Conservation (phyloP, 805 yeast genomes). For the Pichia cephalocereana region DNA sequence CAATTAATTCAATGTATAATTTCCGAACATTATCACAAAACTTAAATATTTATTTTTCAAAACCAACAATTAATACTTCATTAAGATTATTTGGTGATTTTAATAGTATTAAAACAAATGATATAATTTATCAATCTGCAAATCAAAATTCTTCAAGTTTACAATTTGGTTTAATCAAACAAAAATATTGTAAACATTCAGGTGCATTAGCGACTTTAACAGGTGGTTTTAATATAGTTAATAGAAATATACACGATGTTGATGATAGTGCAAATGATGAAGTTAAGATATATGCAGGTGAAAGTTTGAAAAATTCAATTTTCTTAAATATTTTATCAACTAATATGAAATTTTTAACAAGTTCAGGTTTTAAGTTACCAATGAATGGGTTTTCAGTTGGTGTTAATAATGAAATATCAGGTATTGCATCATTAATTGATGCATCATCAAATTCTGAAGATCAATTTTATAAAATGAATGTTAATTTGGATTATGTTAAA, state of each 20-base stretch:
- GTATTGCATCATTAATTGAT: constrained; percentile 9
- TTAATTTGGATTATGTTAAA: constrained; percentile 24
- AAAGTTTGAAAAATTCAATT: constrained; percentile 49
- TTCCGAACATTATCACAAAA: constrained; percentile 41
- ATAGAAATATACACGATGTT: constrained; percentile 45
- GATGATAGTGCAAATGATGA: constrained; percentile 46
- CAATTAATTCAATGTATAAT: constrained; percentile 39
- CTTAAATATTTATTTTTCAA: constrained; percentile 38
- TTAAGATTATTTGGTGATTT: constrained; percentile 38
- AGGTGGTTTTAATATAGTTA: constrained; percentile 50
- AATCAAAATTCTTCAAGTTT: constrained; percentile 45
- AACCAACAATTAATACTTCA: constrained; percentile 37
- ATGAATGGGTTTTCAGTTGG: constrained; percentile 34
- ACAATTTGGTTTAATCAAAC: constrained; percentile 37
- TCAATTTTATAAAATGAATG: constrained; percentile 30
- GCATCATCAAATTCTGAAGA: constrained; percentile 13
- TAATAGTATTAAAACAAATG: constrained; percentile 41
- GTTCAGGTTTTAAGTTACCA: constrained; percentile 33
- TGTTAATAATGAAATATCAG: constrained; percentile 38
- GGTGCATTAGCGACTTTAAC: constrained; percentile 17
- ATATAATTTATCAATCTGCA: constrained; percentile 41
- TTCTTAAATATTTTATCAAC: constrained; percentile 35
- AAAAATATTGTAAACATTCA: constrained; percentile 8
- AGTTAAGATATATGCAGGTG: constrained; percentile 51
- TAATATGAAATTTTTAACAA: constrained; percentile 30